phyloP scores from a whole-genome alignment of 202 grass and related monocot genomes.

The Musa balbisiana region DNA sequence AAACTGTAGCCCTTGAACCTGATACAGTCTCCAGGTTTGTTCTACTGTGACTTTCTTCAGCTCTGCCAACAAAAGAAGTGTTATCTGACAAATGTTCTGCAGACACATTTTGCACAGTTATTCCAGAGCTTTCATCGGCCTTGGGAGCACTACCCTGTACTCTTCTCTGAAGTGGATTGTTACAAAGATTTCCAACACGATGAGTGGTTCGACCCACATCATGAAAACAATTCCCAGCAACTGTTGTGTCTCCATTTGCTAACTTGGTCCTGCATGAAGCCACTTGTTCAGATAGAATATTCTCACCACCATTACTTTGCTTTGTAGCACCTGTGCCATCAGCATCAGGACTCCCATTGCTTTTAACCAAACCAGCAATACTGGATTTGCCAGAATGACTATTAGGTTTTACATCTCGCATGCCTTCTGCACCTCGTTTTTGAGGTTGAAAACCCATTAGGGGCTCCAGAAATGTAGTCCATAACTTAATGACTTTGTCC shows the following conservation, averaged over 20 bases:
- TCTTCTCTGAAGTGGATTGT: conserved; percentile 38
- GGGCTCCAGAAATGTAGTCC: conserved; percentile 75
- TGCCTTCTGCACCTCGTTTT: conserved; percentile 29
- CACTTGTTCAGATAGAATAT: conserved; percentile 31
- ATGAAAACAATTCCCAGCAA: conserved; percentile 55
- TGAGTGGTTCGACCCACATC: conserved; percentile 32
- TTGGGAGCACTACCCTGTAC: conserved; percentile 27
- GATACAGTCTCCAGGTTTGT: conserved; percentile 30
- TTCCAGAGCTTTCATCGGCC: conserved; percentile 36
- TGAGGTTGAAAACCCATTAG: conserved; percentile 60
- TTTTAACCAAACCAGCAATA: conserved; percentile 44
- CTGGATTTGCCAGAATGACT: conserved; percentile 42
- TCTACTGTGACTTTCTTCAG: conserved; percentile 34
- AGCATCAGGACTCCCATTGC: conserved; percentile 13
- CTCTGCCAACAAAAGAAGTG: conserved; percentile 26
- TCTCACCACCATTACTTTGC: conserved; percentile 46
- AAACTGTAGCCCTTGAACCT: conserved; percentile 31
- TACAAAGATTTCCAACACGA: conserved; percentile 32
- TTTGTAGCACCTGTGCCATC: conserved; percentile 11
- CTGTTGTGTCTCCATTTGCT: conserved; percentile 37
- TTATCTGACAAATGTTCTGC: conserved; percentile 32
- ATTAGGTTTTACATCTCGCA: conserved; percentile 50
- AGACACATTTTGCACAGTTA: conserved; percentile 35
- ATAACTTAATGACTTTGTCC: conserved; percentile 73
- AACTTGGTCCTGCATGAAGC: conserved; percentile 27